Conservation (phyloP, 2,329 filamentous ascomycete species). For the Cladophialophora yegresii region DNA sequence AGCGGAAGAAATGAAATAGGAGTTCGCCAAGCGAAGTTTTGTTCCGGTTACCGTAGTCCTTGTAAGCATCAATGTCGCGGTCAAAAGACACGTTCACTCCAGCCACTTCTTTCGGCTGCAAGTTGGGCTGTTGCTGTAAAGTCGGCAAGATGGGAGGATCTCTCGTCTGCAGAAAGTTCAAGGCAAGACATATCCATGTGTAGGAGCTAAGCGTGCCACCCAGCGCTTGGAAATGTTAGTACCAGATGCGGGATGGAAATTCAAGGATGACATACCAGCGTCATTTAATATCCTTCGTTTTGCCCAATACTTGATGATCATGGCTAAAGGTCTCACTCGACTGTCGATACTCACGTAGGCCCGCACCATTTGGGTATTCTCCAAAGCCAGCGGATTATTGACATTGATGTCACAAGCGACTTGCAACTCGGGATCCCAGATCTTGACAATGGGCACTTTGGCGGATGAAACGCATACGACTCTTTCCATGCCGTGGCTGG, state of each 20-base stretch:
- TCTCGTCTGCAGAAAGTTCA: constrained; percentile 90
- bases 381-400: constrained; percentile 91
- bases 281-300: constrained; percentile 91
- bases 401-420: constrained; percentile 98
- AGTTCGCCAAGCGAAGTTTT: constrained; percentile 79
- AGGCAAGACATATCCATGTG: constrained; percentile 98
- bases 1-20: constrained; percentile 93
- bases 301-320: constrained; percentile 98
- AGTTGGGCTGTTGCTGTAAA: constrained; percentile 72
- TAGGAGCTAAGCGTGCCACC: constrained; percentile 96
- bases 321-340: constrained; percentile 84
- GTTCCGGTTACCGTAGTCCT: constrained; percentile 74
- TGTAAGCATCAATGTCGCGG: constrained; percentile 75
- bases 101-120: constrained; percentile 62
- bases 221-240: constrained; percentile 61
- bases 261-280: constrained; percentile 67
- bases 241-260: constrained; percentile 2
- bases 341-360: constrained; percentile 94
- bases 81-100: constrained; percentile 77
- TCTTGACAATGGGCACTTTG: constrained; percentile 97
- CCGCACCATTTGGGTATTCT: constrained; percentile 97
- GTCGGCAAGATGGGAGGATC: constrained; percentile 81
- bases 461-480: constrained; percentile 93
- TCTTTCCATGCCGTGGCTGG: constrained; percentile 90
- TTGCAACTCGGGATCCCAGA: constrained; percentile 91